Percentiles rank a stretch among this genome's conserved stretches.
Evolutionary conservation across 441 rosid species (phyloP).

Genomic region (Oxalis stricta): DNA sequence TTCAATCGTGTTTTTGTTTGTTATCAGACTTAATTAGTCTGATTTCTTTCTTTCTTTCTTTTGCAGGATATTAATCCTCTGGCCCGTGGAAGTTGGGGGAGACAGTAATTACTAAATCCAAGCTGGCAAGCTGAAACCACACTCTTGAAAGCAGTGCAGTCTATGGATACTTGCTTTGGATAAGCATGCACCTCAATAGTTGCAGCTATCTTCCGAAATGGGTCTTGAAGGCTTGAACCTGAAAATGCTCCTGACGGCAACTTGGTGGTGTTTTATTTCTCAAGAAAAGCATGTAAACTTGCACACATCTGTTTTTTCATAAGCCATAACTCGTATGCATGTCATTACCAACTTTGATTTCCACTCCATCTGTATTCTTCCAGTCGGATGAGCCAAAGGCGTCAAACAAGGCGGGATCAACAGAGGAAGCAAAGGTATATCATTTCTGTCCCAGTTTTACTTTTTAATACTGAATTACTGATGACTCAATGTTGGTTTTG

Average conservation of each 20-base stretch:
- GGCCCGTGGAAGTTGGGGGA: conserved; percentile 48
- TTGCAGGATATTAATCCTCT: conserved; percentile 42
- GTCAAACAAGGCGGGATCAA: background rate
- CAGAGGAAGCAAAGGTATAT: background rate
- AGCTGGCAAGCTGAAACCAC: conserved; percentile 44
- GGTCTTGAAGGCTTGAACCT: conserved; percentile 12
- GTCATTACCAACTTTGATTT: background rate
- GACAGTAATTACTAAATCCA: conserved; percentile 46
- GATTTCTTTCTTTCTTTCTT: background rate
- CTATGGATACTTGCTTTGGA: conserved; percentile 28
- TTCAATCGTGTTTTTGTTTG: background rate
- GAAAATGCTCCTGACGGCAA: conserved; percentile 19
- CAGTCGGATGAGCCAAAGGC: background rate
- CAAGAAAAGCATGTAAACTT: no score
- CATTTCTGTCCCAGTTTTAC: background rate
- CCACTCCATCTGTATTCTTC: background rate
- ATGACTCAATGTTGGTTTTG: background rate
- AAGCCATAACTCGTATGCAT: no score
- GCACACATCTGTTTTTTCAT: no score
- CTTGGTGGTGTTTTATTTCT: conserved; percentile 29
- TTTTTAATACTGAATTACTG: background rate
- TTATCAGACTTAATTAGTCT: conserved; percentile 11
- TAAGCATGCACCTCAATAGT: conserved; percentile 50
- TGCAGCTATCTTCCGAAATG: conserved; percentile 29
- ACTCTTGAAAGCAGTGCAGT: conserved; percentile 41